A percentile compares a stretch with the other conserved stretches of the same genome.
Conservation (phyloP, 257 asterid genomes). For the Perilla frutescens region DNA sequence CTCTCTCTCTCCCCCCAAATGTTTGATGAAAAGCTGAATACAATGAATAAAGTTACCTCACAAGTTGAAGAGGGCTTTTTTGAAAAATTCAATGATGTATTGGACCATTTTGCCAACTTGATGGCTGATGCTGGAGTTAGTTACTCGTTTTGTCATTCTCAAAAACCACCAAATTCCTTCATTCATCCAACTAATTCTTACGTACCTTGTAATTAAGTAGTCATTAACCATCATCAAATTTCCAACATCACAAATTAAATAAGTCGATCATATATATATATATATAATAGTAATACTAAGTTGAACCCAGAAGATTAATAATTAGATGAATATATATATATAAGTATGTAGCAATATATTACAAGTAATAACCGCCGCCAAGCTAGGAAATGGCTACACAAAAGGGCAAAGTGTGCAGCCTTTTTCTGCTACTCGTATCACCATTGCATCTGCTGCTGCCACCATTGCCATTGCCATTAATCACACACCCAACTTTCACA, state of each 20-base stretch:
- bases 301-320: too few relatives aligned
- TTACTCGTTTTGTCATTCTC: slow-evolving; percentile 33
- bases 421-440: slow-evolving; percentile 46
- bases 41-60: slow-evolving; percentile 36
- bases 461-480: slow-evolving; percentile 39
- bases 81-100: slow-evolving; percentile 36
- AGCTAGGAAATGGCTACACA: slow-evolving; percentile 64
- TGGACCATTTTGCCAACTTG: slow-evolving; percentile 38
- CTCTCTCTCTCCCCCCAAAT: background rate
- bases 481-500: slow-evolving; percentile 43
- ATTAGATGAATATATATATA: too few relatives aligned
- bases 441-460: slow-evolving; percentile 66
- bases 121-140: slow-evolving; percentile 28
- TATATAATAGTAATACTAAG: too few relatives aligned
- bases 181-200: too few relatives aligned
- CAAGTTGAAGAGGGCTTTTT: slow-evolving; percentile 33
- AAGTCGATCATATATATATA: too few relatives aligned
- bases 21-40: slow-evolving; percentile 4
- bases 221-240: too few relatives aligned
- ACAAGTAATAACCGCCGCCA: slow-evolving; percentile 42
- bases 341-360: too few relatives aligned
- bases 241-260: too few relatives aligned
- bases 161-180: background rate
- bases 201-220: too few relatives aligned
- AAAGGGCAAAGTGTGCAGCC: slow-evolving; percentile 47